A percentile compares a stretch with the other conserved stretches of the same genome.
phyloP scores from a whole-genome alignment of 495 filamentous ascomycete species.

The Lasiosphaeria ovina region DNA sequence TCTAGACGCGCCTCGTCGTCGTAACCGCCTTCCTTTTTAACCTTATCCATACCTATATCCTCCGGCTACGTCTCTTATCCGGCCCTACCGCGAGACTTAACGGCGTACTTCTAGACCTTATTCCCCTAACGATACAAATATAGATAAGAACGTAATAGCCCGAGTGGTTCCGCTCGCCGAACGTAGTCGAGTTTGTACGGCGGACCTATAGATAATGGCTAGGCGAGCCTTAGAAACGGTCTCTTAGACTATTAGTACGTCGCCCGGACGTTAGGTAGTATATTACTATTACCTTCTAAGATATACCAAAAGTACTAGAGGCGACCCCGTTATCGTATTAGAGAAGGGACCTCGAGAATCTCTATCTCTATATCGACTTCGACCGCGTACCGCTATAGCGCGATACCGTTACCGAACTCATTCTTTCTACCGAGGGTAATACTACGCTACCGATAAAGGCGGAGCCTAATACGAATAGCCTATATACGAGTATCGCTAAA shows the following conservation, averaged over 20 bases:
- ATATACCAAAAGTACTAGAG: conserved; percentile 3
- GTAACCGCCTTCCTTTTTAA: conserved; percentile 7
- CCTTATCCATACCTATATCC: conserved; percentile 2
- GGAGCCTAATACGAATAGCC: neutral
- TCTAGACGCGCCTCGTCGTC: conserved; percentile 11
- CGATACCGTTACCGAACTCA: conserved; percentile 1
- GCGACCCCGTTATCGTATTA: neutral
- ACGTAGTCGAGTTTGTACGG: conserved; percentile 2
- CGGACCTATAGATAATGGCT: conserved; percentile 3
- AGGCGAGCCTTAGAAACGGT: neutral
- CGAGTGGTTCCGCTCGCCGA: conserved; percentile 12
- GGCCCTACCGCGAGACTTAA: conserved; percentile 7
- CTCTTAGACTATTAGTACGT: neutral
- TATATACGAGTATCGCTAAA: conserved; percentile 1
- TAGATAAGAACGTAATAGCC: conserved; percentile 10
- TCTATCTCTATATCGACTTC: conserved; percentile 1
- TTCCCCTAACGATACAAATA: conserved; percentile 8
- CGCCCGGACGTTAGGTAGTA: neutral
- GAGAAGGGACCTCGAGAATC: conserved; percentile 1
- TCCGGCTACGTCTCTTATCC: conserved; percentile 6
- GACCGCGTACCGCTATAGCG: conserved; percentile 1
- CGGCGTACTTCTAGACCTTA: conserved; percentile 7
- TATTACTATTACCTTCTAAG: neutral
- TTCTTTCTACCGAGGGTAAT: conserved; percentile 2
- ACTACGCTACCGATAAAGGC: neutral